Percentiles rank a stretch among this genome's conserved stretches.
These are phyloP conservation scores for Chalara sp. DNA, from an alignment of 2,329 filamentous ascomycete genomes.

Conservation along the genomic window DNA sequence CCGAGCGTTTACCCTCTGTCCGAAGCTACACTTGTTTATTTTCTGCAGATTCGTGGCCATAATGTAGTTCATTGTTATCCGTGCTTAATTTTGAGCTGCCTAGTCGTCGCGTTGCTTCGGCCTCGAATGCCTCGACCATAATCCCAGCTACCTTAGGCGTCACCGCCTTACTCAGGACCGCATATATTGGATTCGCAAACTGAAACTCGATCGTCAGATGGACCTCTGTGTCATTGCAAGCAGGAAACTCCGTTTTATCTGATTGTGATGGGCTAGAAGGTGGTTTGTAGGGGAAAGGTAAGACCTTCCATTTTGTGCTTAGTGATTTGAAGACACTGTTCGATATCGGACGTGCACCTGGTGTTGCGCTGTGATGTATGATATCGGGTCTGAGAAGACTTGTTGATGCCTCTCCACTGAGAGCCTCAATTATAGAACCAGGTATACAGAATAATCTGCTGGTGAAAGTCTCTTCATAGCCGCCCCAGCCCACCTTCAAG, in stretches of 20 bases:
- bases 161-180: conserved; percentile 70
- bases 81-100: conserved; percentile 8
- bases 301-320: conserved; percentile 63
- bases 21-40: too few species aligned
- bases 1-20: too few species aligned
- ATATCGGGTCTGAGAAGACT: conserved; percentile 33
- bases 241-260: conserved; percentile 16
- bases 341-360: conserved; percentile 32
- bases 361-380: conserved; percentile 33
- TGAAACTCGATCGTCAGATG: conserved; percentile 70
- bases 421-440: conserved; percentile 66
- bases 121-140: conserved; percentile 94
- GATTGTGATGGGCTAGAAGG: conserved; percentile 29
- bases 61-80: too few species aligned
- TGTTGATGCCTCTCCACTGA: conserved; percentile 51
- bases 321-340: conserved; percentile 59
- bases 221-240: conserved; percentile 59
- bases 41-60: too few species aligned
- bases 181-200: conserved; percentile 86
- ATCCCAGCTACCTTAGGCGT: conserved; percentile 77
- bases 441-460: conserved; percentile 74
- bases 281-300: conserved; percentile 40
- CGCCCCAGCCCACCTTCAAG: conserved; percentile 79
- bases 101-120: conserved; percentile 58
- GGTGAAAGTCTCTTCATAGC: conserved; percentile 77